These are phyloP conservation scores for Pichia sp. DNA, from an alignment of 1,139 yeast species.

Conservation along the genomic window DNA sequence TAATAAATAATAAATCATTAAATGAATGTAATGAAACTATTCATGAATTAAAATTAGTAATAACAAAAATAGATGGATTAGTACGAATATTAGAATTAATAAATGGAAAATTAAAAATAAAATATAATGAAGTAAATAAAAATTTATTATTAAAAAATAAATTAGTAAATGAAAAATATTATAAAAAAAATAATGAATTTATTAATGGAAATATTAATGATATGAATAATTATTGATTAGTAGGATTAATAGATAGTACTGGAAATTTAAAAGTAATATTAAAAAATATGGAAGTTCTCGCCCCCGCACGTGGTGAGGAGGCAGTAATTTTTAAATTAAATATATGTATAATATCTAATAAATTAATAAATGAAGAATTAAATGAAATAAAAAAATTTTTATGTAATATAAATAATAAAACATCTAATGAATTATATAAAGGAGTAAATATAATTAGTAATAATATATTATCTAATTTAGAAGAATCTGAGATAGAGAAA, in stretches of 20 bases:
- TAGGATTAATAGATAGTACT: constrained; percentile 20
- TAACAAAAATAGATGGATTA: constrained; percentile 6
- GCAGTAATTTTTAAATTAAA: constrained; percentile 2
- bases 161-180: constrained; percentile 3
- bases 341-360: constrained; percentile 4
- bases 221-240: constrained; percentile 19
- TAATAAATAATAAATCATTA: constrained; percentile 1
- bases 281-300: constrained; percentile 6
- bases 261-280: constrained; percentile 15
- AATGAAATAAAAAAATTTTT: constrained; percentile 4
- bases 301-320: too few species aligned
- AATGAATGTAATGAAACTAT: background rate
- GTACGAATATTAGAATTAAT: constrained; percentile 6
- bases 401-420: constrained; percentile 4
- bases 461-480: background rate
- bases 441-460: background rate
- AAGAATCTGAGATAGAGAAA: background rate
- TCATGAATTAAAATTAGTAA: constrained; percentile 7
- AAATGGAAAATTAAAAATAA: constrained; percentile 9
- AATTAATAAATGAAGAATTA: constrained; percentile 3
- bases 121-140: constrained; percentile 7
- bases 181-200: constrained; percentile 6
- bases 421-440: constrained; percentile 1
- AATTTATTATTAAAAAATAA: constrained; percentile 4
- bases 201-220: constrained; percentile 4